Conservation (phyloP, 2,329 filamentous ascomycete species). For the Alternaria brassicae region DNA sequence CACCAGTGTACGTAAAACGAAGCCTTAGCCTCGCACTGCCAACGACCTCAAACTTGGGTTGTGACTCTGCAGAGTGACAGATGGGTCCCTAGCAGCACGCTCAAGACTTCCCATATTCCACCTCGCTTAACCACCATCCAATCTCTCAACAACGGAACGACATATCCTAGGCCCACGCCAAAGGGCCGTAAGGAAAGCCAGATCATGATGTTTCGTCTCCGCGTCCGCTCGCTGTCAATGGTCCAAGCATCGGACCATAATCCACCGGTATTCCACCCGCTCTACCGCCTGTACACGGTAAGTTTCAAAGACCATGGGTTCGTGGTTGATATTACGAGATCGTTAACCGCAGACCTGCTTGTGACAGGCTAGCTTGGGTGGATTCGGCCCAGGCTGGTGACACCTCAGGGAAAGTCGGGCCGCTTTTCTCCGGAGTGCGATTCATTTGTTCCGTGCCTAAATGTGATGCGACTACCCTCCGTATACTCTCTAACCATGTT, state of each 20-base stretch:
- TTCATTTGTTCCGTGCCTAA: background rate
- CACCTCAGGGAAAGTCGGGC: constrained; percentile 23
- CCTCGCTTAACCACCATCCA: constrained; percentile 7
- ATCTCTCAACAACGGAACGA: constrained; percentile 19
- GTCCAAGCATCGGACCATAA: background rate
- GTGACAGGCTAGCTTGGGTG: constrained; percentile 20
- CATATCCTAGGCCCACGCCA: constrained; percentile 1
- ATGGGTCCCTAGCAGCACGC: constrained; percentile 8
- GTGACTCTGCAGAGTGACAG: constrained; percentile 20
- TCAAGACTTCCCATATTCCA: constrained; percentile 2
- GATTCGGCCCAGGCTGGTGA: constrained; percentile 12
- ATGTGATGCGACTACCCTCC: background rate
- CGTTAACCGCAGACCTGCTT: constrained; percentile 28
- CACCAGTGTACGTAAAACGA: constrained; percentile 32
- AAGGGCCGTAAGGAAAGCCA: constrained; percentile 6
- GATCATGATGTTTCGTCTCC: background rate
- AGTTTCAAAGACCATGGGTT: constrained; percentile 15
- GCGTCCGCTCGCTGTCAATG: constrained; percentile 13
- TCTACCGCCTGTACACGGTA: background rate
- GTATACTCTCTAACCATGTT: background rate
- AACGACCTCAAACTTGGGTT: constrained; percentile 29
- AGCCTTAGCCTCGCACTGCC: constrained; percentile 21
- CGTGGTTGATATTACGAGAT: constrained; percentile 35
- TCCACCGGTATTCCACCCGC: background rate
- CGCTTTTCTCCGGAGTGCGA: constrained; percentile 28